A percentile compares a stretch with the other conserved stretches of the same genome.
Evolutionary conservation across 2,329 filamentous ascomycete species (phyloP).

Genomic region (Triangularia setosa): DNA sequence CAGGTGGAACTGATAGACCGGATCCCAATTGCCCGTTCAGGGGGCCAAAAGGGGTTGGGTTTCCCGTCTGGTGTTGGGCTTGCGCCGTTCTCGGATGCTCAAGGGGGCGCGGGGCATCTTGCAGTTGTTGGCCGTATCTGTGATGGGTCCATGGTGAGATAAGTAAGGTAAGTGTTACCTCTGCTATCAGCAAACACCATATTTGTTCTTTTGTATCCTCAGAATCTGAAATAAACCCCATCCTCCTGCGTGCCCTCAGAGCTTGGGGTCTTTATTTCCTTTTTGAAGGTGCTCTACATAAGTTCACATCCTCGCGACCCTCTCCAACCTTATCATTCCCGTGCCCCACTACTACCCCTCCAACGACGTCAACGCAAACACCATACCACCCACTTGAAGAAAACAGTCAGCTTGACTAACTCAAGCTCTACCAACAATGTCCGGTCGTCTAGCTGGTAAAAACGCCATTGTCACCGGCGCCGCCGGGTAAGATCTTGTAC

Average conservation of each 20-base stretch:
- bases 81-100: slow-evolving; percentile 8
- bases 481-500: slow-evolving; percentile 61
- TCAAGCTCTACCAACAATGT: slow-evolving; percentile 8
- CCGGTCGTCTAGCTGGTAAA: slow-evolving; percentile 55
- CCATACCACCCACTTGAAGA: not conserved
- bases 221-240: not conserved
- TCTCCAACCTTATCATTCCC: not conserved
- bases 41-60: not conserved
- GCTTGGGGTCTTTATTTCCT: not conserved
- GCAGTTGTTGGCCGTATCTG: not conserved
- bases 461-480: slow-evolving; percentile 76
- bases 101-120: not conserved
- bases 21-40: not conserved
- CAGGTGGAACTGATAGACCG: not conserved
- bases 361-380: slow-evolving; percentile 1
- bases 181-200: not conserved
- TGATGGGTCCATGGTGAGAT: not conserved
- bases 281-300: not conserved
- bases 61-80: not conserved
- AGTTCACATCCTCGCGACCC: not conserved
- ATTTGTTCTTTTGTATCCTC: not conserved
- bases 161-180: slow-evolving; percentile 2
- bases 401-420: not conserved
- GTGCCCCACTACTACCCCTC: slow-evolving; percentile 1
- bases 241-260: not conserved